These are phyloP conservation scores for Eurotiales sp. DNA, from an alignment of 2,329 filamentous ascomycete genomes.

Conservation along the genomic window DNA sequence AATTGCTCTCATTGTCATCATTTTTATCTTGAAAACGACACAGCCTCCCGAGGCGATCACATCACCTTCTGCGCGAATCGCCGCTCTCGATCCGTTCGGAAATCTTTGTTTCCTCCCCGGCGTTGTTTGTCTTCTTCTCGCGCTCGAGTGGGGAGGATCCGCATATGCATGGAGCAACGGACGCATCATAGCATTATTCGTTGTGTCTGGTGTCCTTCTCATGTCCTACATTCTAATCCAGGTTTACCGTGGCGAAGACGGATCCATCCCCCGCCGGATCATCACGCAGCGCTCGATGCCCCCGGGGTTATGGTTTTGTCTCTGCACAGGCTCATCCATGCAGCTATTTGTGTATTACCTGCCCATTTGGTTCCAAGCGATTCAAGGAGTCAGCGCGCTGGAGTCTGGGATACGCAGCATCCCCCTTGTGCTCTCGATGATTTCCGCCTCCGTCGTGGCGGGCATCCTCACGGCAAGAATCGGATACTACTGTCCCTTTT, in stretches of 20 bases:
- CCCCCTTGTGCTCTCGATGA: constrained; percentile 29
- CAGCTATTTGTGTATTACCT: constrained; percentile 43
- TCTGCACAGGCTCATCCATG: constrained; percentile 39
- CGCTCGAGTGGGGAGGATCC: constrained; percentile 44
- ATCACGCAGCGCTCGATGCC: constrained; percentile 35
- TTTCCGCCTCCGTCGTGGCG: constrained; percentile 22
- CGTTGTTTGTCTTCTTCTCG: constrained; percentile 41
- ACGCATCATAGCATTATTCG: constrained; percentile 44
- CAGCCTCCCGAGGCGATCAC: neutral
- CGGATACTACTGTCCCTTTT: constrained; percentile 25
- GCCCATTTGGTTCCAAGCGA: constrained; percentile 47
- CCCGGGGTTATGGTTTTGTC: constrained; percentile 31
- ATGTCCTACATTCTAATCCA: constrained; percentile 35
- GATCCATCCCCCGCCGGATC: constrained; percentile 36
- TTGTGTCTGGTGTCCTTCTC: constrained; percentile 39
- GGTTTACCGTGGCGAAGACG: constrained; percentile 36
- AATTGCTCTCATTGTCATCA: constrained; percentile 17
- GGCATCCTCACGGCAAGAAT: constrained; percentile 24
- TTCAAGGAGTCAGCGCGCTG: constrained; percentile 23
- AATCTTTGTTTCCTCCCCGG: constrained; percentile 35
- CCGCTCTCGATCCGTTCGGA: constrained; percentile 43
- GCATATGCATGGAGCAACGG: constrained; percentile 35
- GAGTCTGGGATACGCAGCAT: neutral
- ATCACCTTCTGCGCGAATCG: neutral
- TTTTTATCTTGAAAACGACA: neutral